These are phyloP conservation scores for Coniferiporia sulphurascens DNA, from an alignment of 1,284 basidiomycete species.

Conservation along the genomic window DNA sequence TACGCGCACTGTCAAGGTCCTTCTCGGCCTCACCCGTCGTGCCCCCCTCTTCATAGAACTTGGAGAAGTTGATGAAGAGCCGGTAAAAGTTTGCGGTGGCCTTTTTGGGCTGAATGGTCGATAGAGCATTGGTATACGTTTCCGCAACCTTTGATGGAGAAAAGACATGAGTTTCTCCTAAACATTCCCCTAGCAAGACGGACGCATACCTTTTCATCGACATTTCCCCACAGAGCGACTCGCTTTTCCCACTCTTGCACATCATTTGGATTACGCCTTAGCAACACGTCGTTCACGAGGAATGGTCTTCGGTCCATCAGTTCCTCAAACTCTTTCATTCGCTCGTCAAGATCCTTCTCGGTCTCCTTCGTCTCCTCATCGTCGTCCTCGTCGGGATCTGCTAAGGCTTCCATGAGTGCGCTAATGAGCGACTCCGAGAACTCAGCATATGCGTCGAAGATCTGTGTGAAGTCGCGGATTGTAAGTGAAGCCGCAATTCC, in stretches of 20 bases:
- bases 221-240: constrained; percentile 87
- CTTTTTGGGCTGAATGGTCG: constrained; percentile 85
- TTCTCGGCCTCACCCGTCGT: constrained; percentile 70
- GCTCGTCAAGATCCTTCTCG: constrained; percentile 81
- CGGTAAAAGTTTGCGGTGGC: constrained; percentile 90
- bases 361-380: constrained; percentile 73
- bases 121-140: constrained; percentile 87
- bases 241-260: constrained; percentile 99
- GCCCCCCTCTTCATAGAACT: constrained; percentile 97
- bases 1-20: constrained; percentile 83
- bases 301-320: constrained; percentile 96
- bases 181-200: background rate
- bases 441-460: constrained; percentile 96
- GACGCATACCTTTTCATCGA: constrained; percentile 78
- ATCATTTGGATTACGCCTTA: constrained; percentile 94
- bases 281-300: constrained; percentile 92
- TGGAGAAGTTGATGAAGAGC: constrained; percentile 93
- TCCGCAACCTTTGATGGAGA: constrained; percentile 65
- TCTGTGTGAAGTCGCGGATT: constrained; percentile 95
- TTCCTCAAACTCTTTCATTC: constrained; percentile 93
- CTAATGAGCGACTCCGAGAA: constrained; percentile 91
- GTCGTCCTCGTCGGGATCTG: constrained; percentile 63
- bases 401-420: constrained; percentile 86
- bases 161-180: background rate
- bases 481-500: constrained; percentile 86